These are phyloP conservation scores for Triticum turgidum DNA, from an alignment of 176 grass and related monocot species.

Conservation along the genomic window DNA sequence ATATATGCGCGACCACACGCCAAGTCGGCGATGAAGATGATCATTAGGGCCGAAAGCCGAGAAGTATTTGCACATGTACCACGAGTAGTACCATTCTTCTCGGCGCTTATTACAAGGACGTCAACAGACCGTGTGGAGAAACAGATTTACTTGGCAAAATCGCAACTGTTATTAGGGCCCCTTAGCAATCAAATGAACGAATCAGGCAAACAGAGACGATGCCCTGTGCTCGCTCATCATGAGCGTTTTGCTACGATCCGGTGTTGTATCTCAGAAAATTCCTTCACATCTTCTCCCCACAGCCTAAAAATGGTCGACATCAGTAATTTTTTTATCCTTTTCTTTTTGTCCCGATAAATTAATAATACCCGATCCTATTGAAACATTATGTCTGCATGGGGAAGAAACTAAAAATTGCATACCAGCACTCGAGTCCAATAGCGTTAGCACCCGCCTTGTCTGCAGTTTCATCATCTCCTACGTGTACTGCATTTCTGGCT, in stretches of 20 bases:
- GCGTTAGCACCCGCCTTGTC: constrained; percentile 73
- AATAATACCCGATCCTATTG: neutral
- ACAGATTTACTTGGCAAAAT: neutral
- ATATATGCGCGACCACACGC: too few species aligned
- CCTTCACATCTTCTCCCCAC: constrained; percentile 78
- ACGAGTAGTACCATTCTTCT: too few species aligned
- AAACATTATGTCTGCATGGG: neutral
- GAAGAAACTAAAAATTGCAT: neutral
- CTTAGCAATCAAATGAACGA: too few species aligned
- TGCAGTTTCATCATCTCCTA: constrained; percentile 83
- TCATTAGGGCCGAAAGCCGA: too few species aligned
- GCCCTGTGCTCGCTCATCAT: too few species aligned
- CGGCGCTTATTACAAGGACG: too few species aligned
- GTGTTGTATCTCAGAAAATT: constrained; percentile 46
- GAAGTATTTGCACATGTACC: too few species aligned
- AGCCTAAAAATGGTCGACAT: constrained; percentile 43
- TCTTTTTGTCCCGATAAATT: neutral
- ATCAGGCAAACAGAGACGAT: too few species aligned
- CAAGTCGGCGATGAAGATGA: too few species aligned
- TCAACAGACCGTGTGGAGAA: neutral
- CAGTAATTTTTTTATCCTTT: neutral
- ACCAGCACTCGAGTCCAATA: constrained; percentile 88
- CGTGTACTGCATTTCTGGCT: constrained; percentile 60
- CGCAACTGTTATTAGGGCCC: neutral
- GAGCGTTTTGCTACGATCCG: constrained; percentile 31